These are phyloP conservation scores for Triticum monococcum DNA, from an alignment of 176 grass and related monocot species.

Conservation along the genomic window DNA sequence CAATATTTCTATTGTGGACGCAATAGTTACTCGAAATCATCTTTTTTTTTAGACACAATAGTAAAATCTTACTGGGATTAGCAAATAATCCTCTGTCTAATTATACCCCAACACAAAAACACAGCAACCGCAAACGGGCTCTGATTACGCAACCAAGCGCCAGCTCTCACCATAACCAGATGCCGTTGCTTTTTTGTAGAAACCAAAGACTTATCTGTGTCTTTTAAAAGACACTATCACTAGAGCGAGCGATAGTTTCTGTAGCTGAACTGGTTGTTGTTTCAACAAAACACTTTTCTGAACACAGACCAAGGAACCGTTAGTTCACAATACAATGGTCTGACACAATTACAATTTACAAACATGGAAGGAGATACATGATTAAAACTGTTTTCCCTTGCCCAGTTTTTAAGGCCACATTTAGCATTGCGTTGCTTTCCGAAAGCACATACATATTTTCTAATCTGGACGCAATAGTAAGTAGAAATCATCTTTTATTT, in stretches of 20 bases:
- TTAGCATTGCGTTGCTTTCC: no score
- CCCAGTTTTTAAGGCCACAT: no score
- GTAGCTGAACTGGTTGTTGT: no score
- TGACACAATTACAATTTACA: conserved; percentile 35
- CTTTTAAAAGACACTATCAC: background rate
- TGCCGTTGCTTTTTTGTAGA: background rate
- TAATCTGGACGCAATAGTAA: no score
- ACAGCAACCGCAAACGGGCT: background rate
- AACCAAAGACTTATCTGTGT: background rate
- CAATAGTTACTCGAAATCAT: background rate
- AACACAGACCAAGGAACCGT: no score
- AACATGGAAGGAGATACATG: background rate
- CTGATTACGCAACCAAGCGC: no score
- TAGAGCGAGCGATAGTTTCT: background rate
- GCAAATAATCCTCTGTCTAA: background rate
- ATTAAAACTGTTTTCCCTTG: no score
- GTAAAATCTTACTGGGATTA: background rate
- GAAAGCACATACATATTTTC: no score
- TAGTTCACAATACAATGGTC: background rate
- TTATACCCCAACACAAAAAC: background rate
- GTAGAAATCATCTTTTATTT: no score
- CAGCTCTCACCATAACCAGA: background rate
- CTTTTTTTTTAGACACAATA: background rate
- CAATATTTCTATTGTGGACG: background rate
- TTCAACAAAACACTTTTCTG: no score